Percentiles rank a stretch among this genome's conserved stretches.
phyloP scores from a whole-genome alignment of 305 asterid genomes.

The Plantago coronopus region DNA sequence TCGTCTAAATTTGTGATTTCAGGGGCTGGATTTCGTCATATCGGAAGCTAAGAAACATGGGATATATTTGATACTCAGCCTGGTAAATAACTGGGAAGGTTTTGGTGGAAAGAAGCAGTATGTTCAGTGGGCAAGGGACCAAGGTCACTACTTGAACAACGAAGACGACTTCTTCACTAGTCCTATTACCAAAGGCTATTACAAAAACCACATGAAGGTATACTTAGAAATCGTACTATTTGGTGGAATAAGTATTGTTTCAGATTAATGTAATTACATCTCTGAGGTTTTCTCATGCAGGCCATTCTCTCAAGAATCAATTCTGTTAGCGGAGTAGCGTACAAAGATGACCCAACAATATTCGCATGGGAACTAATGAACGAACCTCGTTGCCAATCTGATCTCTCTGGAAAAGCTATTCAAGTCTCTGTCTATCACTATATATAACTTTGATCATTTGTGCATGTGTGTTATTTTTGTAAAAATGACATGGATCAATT shows the following conservation, averaged over 20 bases:
- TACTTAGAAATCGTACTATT: not conserved
- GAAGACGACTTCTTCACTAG: constrained; percentile 2
- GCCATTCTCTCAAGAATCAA: not conserved
- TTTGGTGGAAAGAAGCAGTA: constrained; percentile 10
- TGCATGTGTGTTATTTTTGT: no score
- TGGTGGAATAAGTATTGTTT: no score
- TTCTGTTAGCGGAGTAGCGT: constrained; percentile 4
- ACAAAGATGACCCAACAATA: constrained; percentile 11
- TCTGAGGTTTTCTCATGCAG: not conserved
- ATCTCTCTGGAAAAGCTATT: constrained; percentile 5
- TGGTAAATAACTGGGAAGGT: constrained; percentile 13
- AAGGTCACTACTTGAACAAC: constrained; percentile 1
- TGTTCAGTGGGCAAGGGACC: constrained; percentile 12
- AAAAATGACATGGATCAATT: no score
- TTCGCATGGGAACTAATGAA: constrained; percentile 8
- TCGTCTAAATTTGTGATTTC: not conserved
- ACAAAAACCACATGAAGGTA: constrained; percentile 13
- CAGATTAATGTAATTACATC: no score
- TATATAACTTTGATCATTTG: no score
- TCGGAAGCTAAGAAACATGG: constrained; percentile 5
- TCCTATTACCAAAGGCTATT: constrained; percentile 1
- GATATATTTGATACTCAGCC: constrained; percentile 4
- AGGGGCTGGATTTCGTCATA: constrained; percentile 8
- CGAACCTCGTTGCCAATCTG: constrained; percentile 9
- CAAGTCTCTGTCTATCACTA: not conserved